Conservation (phyloP, 1,139 yeast species). For the Geotrichum citri-aurantii region DNA sequence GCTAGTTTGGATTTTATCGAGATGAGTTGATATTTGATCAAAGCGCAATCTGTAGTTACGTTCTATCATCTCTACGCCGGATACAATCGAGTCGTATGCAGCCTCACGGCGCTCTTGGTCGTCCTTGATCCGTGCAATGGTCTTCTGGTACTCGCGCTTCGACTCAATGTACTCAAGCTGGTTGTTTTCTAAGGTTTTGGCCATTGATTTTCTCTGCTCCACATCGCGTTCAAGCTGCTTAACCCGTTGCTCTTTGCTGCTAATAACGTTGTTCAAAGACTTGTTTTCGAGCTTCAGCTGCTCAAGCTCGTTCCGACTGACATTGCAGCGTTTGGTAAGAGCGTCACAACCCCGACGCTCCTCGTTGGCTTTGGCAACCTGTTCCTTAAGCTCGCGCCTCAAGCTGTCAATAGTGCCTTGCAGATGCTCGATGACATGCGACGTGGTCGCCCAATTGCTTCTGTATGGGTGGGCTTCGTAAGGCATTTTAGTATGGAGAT, state of each 20-base stretch:
- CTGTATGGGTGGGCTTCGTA: slow-evolving; percentile 17
- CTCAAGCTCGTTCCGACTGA: slow-evolving; percentile 23
- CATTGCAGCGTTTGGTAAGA: slow-evolving; percentile 24
- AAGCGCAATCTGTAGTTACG: slow-evolving; percentile 14
- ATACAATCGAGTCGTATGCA: slow-evolving; percentile 1
- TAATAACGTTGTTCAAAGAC: slow-evolving; percentile 23
- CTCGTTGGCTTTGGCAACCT: slow-evolving; percentile 25
- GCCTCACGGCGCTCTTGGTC: slow-evolving; percentile 7
- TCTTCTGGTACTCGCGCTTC: slow-evolving; percentile 3
- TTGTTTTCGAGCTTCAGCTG: slow-evolving; percentile 26
- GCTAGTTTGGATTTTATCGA: slow-evolving; percentile 22
- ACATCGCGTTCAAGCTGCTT: background rate
- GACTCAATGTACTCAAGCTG: slow-evolving; percentile 7
- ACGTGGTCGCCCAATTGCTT: slow-evolving; percentile 20
- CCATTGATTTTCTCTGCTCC: slow-evolving; percentile 11
- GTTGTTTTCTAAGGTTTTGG: slow-evolving; percentile 21
- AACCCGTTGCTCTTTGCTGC: slow-evolving; percentile 23
- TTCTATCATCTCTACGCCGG: background rate
- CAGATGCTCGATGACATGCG: slow-evolving; percentile 29
- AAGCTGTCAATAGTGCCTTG: slow-evolving; percentile 27
- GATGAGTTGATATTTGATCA: slow-evolving; percentile 19
- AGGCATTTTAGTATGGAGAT: slow-evolving; percentile 5
- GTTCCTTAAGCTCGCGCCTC: slow-evolving; percentile 27
- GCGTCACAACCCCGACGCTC: slow-evolving; percentile 26
- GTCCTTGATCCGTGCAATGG: background rate